A percentile compares a stretch with the other conserved stretches of the same genome.
Conservation (phyloP, 139 green algal species). For the Gonium pectorale region DNA sequence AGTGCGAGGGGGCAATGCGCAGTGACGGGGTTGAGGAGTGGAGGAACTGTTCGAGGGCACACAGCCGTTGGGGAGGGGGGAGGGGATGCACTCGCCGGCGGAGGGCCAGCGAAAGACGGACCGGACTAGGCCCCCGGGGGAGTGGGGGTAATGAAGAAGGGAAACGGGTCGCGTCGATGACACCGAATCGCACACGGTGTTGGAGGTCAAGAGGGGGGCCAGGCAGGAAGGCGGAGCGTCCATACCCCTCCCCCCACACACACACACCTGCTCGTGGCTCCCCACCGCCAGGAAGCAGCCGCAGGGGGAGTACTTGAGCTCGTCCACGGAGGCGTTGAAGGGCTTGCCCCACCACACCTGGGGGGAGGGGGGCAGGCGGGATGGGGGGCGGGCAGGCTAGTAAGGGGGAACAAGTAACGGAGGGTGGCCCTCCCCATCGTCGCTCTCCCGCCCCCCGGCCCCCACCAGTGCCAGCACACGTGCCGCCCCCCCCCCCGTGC, state of each 20-base stretch:
- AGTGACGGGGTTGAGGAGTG: no score
- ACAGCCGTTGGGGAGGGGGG: no score
- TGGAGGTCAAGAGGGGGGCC: no score
- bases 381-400: not conserved
- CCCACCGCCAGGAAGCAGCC: conserved; percentile 62
- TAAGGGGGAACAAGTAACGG: no score
- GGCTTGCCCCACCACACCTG: conserved; percentile 60
- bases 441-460: no score
- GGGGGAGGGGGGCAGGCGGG: not conserved
- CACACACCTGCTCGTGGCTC: conserved; percentile 58
- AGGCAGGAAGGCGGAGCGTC: no score
- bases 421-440: not conserved
- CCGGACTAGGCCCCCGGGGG: not conserved
- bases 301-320: conserved; percentile 62
- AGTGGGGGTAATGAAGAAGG: not conserved
- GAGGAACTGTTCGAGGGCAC: no score
- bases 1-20: no score
- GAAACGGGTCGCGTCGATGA: not conserved
- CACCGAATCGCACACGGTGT: not conserved
- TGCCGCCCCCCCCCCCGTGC: no score
- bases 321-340: conserved; percentile 51
- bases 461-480: not conserved
- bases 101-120: not conserved
- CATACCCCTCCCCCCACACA: not conserved
- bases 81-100: not conserved